Base-by-base conservation (phyloP, 2,329 filamentous ascomycete species). In the Orbilia blumenaviensis region DNA sequence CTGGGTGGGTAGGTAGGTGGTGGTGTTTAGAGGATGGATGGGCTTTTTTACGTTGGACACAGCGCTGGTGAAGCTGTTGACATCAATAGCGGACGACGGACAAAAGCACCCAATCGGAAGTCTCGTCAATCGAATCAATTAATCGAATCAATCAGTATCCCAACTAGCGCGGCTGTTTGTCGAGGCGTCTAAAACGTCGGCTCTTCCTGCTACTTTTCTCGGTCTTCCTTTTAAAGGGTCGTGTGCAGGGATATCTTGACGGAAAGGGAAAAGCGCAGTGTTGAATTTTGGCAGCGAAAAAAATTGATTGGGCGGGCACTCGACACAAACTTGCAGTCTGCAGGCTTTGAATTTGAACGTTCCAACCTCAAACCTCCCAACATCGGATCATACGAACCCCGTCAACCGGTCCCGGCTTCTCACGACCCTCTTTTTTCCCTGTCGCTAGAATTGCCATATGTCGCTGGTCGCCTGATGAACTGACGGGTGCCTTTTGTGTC, bases 231-330 rank as follows among this genome's bases (percentile, higher is more conserved):
- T 41, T 52, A 32, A n/a, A n/a, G 62, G 42, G 21, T 56, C n/a
- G 42, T 52, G 21, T 52, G 42, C 61, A 66, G 52, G 68, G 50
- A 38, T 41, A 38, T 10, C 25, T 41, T 6, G 34, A 58, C 69
- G 23, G 27, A 66, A 66, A 14, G 23, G 69, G 69, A 54, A 74
- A 74, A 41, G 69, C 36, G 62, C 27, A 6, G 62, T 67, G 69
- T 74, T 62, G 69, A 67, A 62, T 66, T 74, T 74, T 32, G 62
- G 48, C 48, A 61, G 61, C 60, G 56, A 63, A 75, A 75, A 66
- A 73, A 75, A 75, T 62, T 56, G 63, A 54, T 27, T 72, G 46
- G 58, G 46, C 16, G 67, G 58, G 36, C 67, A 64, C 46, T 29
- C 42, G 66, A 61, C 54, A 41, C 48, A 63, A 64, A 74, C 58